Evolutionary conservation across 2,329 filamentous ascomycete genomes (phyloP).

Genomic region (Penicillium expansum): DNA sequence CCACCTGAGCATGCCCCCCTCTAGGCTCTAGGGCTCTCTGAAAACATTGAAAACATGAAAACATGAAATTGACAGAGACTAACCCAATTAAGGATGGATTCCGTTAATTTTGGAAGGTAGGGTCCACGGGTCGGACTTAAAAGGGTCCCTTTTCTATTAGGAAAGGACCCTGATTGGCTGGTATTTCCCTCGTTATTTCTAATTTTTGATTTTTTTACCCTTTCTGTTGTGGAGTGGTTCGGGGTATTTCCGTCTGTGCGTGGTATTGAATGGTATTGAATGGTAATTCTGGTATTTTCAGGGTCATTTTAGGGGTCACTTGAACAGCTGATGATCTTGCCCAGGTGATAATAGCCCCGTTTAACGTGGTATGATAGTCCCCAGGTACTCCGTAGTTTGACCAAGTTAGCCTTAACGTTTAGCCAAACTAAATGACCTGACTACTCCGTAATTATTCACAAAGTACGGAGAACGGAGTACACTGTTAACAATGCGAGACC

Average conservation of each 20-base stretch:
- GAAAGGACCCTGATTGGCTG: not conserved
- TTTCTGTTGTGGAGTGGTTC: not conserved
- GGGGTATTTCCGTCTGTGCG: not conserved
- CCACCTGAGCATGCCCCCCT: not conserved
- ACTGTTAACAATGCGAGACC: conserved; percentile 3
- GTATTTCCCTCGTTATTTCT: not conserved
- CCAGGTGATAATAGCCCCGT: no score
- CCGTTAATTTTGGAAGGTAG: not conserved
- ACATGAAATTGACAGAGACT: not conserved
- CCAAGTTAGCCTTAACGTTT: no score
- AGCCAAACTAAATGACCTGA: no score
- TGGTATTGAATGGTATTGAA: not conserved
- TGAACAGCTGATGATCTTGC: not conserved
- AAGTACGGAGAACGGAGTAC: no score
- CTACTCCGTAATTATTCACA: no score
- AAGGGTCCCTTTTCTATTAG: not conserved
- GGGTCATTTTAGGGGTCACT: not conserved
- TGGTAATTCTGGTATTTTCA: not conserved
- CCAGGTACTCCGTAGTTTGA: no score
- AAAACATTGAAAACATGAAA: conserved; percentile 1
- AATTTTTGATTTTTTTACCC: not conserved
- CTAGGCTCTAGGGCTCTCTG: not conserved
- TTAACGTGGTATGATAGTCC: no score
- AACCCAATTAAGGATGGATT: conserved; percentile 1
- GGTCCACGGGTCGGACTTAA: not conserved